These are phyloP conservation scores for Pluteus cervinus DNA, from an alignment of 768 basidiomycete species.

Conservation along the genomic window DNA sequence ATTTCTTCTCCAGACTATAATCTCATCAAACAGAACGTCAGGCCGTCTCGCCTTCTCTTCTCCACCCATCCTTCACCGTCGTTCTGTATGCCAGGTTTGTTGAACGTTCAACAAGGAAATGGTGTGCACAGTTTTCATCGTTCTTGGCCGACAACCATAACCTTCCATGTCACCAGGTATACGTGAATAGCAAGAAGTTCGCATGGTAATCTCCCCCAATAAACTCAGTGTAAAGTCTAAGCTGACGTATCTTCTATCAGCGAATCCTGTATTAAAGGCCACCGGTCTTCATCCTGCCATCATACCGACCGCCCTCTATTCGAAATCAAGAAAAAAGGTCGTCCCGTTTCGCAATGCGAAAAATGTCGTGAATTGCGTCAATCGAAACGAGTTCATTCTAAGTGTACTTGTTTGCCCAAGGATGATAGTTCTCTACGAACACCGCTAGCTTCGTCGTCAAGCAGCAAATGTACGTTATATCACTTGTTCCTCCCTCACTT, in stretches of 20 bases:
- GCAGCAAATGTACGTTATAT: constrained; percentile 32
- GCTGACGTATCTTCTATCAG: constrained; percentile 30
- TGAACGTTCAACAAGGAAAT: constrained; percentile 10
- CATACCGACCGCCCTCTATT: constrained; percentile 88
- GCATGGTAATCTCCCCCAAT: constrained; percentile 52
- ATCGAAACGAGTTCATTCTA: constrained; percentile 75
- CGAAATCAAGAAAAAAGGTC: constrained; percentile 90
- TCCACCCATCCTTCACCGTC: background rate
- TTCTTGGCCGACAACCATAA: constrained; percentile 1
- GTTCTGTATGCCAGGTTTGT: too few species aligned
- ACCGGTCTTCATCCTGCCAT: constrained; percentile 83
- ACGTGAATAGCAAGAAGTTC: constrained; percentile 68
- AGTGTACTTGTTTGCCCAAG: constrained; percentile 62
- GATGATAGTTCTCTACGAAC: constrained; percentile 25
- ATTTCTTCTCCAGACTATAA: too few species aligned
- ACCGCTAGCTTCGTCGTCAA: constrained; percentile 27
- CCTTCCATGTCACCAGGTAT: constrained; percentile 39
- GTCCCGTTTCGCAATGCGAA: constrained; percentile 86
- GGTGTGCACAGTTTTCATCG: constrained; percentile 7
- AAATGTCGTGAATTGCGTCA: constrained; percentile 80
- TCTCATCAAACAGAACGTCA: too few species aligned
- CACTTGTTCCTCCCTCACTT: background rate
- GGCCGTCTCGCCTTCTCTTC: too few species aligned
- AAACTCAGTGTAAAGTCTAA: too few species aligned
- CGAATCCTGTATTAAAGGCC: constrained; percentile 92